Base-by-base conservation (phyloP, 805 yeast genomes). In the Teunomyces cretensis region DNA sequence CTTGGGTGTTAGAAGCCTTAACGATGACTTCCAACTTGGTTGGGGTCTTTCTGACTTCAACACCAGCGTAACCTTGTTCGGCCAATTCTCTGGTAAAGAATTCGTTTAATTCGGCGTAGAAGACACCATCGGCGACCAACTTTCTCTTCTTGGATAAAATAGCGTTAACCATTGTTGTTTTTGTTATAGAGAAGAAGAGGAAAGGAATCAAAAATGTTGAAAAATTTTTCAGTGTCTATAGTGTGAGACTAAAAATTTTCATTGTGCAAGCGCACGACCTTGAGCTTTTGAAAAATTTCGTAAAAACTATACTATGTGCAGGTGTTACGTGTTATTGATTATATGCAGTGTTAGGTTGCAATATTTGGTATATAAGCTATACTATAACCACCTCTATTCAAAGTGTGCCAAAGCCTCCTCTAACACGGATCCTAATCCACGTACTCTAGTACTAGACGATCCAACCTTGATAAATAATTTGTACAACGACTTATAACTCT, bases 21-120 rank as follows among this genome's bases (percentile, higher is more conserved):
- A 94, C 90, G 75, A 94, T 88, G 62, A 94, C 88, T 80, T 94
- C 98, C 71, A 96, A 90, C 84, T 88, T 91, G 81, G 92, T 78
- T 76, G 97, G 94, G 73, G 97, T 89, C 71, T 88, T 88, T 82
- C 98, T 88, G 75, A 94, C 97, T 81, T 94, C 99, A 70, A 94
- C 96, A 81, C 99, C 99, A 68, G 99, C 94, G 85, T 94, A 94
- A 75, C 99, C 99, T 80, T 94, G 97, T 83, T 94, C 99, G 67
- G 99, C 96, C 72, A 94, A 87, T 80, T 94, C 99, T 83, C 99
- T 92, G 84, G 97, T 89, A 90, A 94, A 94, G 94, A 94, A 94
- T 83, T 94, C 99, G 85, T 94, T 94, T 72, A 94, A 81, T 83
- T 94, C 99, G 78, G 99, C 99, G 96, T 86, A 94, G 85, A 94